Percentiles rank a stretch among this genome's conserved stretches.
These are phyloP conservation scores for Debaryomyces subglobosus DNA, from an alignment of 1,139 yeast species.

Conservation along the genomic window DNA sequence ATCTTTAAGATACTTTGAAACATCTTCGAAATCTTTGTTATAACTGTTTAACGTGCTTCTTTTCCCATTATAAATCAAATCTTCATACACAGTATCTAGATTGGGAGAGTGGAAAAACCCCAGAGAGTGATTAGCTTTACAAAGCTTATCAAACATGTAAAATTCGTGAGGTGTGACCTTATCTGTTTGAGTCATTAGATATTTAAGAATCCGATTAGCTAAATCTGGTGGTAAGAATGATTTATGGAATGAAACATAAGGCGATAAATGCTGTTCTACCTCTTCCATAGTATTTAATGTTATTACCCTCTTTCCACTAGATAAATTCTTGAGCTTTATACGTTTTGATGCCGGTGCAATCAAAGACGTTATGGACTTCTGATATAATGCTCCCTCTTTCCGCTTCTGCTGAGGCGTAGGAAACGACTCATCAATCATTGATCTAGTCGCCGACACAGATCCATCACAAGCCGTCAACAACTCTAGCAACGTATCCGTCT, in stretches of 20 bases:
- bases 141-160: conserved; percentile 61
- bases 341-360: conserved; percentile 17
- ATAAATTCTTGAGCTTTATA: background rate
- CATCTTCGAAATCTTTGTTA: conserved; percentile 40
- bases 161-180: conserved; percentile 48
- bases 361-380: conserved; percentile 24
- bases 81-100: conserved; percentile 17
- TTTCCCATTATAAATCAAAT: conserved; percentile 44
- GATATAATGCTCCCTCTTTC: conserved; percentile 23
- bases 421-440: conserved; percentile 30
- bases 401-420: conserved; percentile 15
- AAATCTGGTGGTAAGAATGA: conserved; percentile 54
- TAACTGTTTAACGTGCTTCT: conserved; percentile 28
- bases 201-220: conserved; percentile 46
- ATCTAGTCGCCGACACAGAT: conserved; percentile 31
- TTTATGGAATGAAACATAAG: conserved; percentile 53
- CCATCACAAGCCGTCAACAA: conserved; percentile 43
- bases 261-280: conserved; percentile 38
- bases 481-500: conserved; percentile 33
- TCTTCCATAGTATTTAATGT: conserved; percentile 33
- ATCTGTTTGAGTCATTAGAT: conserved; percentile 42
- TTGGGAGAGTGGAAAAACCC: conserved; percentile 33
- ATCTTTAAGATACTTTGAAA: conserved; percentile 45
- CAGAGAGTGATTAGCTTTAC: conserved; percentile 55
- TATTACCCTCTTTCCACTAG: conserved; percentile 12